These are phyloP conservation scores for Beauveria medogensis DNA, from an alignment of 2,329 filamentous ascomycete species.

Conservation along the genomic window DNA sequence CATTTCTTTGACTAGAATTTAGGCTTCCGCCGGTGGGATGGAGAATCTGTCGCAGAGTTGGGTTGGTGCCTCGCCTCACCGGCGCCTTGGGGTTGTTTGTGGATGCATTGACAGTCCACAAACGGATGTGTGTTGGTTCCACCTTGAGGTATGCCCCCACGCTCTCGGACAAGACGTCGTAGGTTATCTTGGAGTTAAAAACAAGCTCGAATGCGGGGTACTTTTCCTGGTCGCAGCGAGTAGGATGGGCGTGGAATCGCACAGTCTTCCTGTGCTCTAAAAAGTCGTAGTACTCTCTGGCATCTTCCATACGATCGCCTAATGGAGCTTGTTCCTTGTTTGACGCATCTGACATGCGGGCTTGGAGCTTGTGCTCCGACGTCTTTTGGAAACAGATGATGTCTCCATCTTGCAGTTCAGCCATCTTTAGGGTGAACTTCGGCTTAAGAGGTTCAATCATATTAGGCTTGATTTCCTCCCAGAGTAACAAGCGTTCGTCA, in stretches of 20 bases:
- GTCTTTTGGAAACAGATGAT: conserved; percentile 87
- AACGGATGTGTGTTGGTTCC: conserved; percentile 79
- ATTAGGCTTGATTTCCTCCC: conserved; percentile 94
- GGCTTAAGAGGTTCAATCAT: conserved; percentile 96
- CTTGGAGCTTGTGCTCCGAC: conserved; percentile 37
- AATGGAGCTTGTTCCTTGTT: conserved; percentile 22
- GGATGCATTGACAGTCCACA: conserved; percentile 74
- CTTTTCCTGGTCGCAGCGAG: conserved; percentile 44
- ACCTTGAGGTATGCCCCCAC: conserved; percentile 71
- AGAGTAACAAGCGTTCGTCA: conserved; percentile 59
- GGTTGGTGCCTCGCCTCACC: conserved; percentile 63
- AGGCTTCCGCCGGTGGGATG: conserved; percentile 65
- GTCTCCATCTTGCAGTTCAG: conserved; percentile 94
- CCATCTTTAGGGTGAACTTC: conserved; percentile 80
- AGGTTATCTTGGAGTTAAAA: conserved; percentile 80
- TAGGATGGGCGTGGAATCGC: conserved; percentile 63
- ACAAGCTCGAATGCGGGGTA: conserved; percentile 66
- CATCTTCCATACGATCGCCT: conserved; percentile 57
- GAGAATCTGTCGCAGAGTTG: conserved; percentile 72
- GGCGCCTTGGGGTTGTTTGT: conserved; percentile 69
- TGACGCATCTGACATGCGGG: conserved; percentile 21
- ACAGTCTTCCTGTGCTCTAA: conserved; percentile 76
- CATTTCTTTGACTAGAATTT: conserved; percentile 60
- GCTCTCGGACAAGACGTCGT: conserved; percentile 78
- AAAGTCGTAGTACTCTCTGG: conserved; percentile 87